Conservation (phyloP, 148 eudicot genomes). For the Camellia japonica region DNA sequence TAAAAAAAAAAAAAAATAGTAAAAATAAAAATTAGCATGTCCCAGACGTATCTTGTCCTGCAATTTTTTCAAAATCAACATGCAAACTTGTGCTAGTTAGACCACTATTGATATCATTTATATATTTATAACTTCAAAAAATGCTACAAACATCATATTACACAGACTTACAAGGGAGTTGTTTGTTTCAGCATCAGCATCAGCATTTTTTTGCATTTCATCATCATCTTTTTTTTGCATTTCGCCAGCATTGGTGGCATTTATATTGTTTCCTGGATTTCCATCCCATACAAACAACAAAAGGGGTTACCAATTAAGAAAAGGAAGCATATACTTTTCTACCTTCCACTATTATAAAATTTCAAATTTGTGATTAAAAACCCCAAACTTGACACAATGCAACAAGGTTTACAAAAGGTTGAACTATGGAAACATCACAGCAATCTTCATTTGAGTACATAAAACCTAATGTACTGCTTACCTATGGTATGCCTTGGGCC, state of each 20-base stretch:
- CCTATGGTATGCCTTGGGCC: constrained; percentile 25
- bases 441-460: background rate
- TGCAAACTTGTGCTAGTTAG: too few relatives aligned
- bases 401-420: background rate
- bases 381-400: background rate
- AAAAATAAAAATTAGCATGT: too few relatives aligned
- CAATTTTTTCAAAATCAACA: too few relatives aligned
- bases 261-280: constrained; percentile 20
- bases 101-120: background rate
- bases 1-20: background rate
- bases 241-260: constrained; percentile 6
- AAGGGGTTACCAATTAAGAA: background rate
- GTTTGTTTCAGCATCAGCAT: too few relatives aligned
- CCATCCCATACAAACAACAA: constrained; percentile 10
- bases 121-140: background rate
- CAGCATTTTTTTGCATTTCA: background rate
- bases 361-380: background rate
- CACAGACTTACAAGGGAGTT: constrained; percentile 20
- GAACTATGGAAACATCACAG: background rate
- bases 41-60: too few relatives aligned
- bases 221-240: constrained; percentile 14
- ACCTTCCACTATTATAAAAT: background rate
- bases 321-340: background rate
- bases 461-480: constrained; percentile 1
- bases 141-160: constrained; percentile 3